Conservation (phyloP, 2,329 filamentous ascomycete species). For the Pseudopithomyces maydicus region DNA sequence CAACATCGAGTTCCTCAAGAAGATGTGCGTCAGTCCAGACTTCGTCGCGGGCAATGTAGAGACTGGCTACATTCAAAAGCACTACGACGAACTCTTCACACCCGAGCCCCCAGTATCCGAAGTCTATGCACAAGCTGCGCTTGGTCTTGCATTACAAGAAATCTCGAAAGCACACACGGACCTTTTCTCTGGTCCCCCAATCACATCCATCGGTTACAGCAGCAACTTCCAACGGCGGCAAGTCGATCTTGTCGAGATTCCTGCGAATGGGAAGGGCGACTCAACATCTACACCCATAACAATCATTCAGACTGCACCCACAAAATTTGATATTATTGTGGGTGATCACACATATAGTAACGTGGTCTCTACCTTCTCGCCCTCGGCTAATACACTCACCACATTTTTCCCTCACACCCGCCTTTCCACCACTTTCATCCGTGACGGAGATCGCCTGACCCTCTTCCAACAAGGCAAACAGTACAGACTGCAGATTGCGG, state of each 20-base stretch:
- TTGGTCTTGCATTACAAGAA: slow-evolving; percentile 68
- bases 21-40: slow-evolving; percentile 77
- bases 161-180: slow-evolving; percentile 28
- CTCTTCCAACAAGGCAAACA: slow-evolving; percentile 75
- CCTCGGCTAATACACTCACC: slow-evolving; percentile 58
- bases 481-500: slow-evolving; percentile 59
- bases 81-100: slow-evolving; percentile 77
- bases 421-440: slow-evolving; percentile 77
- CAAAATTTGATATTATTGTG: slow-evolving; percentile 58
- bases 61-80: slow-evolving; percentile 94
- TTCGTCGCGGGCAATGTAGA: slow-evolving; percentile 90
- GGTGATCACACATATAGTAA: slow-evolving; percentile 44
- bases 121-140: slow-evolving; percentile 82
- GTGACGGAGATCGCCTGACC: slow-evolving; percentile 66
- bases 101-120: slow-evolving; percentile 67
- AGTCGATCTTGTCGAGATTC: slow-evolving; percentile 58
- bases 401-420: slow-evolving; percentile 84
- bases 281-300: slow-evolving; percentile 51
- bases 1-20: slow-evolving; percentile 96
- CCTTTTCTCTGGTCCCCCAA: slow-evolving; percentile 49
- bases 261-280: slow-evolving; percentile 50
- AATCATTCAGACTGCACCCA: slow-evolving; percentile 57
- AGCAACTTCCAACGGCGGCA: slow-evolving; percentile 65
- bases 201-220: slow-evolving; percentile 61
- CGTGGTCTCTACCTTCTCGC: slow-evolving; percentile 55